Evolutionary conservation across 139 green algal genomes (phyloP).

Genomic region (Ostreobium quekettii): DNA sequence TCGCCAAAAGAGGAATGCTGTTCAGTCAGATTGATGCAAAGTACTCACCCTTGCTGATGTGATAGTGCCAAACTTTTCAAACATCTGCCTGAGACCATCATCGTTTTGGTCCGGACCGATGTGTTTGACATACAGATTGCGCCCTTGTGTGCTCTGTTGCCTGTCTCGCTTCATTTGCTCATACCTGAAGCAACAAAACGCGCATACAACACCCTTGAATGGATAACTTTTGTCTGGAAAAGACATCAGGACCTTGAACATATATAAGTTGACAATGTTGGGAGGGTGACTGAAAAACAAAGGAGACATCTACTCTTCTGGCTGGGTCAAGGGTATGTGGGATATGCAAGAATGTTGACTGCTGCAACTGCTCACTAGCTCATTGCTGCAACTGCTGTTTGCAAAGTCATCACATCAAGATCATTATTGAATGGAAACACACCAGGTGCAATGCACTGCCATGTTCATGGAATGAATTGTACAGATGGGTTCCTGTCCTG

Average conservation of each 20-base stretch:
- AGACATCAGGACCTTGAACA: not conserved
- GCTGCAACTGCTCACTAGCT: too few relatives aligned
- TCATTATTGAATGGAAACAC: too few relatives aligned
- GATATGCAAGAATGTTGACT: too few relatives aligned
- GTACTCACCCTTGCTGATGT: conserved; percentile 62
- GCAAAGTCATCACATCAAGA: too few relatives aligned
- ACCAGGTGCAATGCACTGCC: too few relatives aligned
- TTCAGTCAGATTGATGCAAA: not conserved
- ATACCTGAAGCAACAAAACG: not conserved
- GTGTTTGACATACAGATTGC: conserved; percentile 92
- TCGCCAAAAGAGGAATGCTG: not conserved
- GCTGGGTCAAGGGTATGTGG: too few relatives aligned
- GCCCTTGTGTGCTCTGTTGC: not conserved
- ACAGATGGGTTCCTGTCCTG: too few relatives aligned
- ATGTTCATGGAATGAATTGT: too few relatives aligned
- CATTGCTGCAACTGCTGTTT: too few relatives aligned
- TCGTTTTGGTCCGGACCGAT: conserved; percentile 74
- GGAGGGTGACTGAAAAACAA: not conserved
- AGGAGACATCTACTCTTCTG: too few relatives aligned
- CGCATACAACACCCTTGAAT: not conserved
- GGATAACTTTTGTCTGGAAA: not conserved
- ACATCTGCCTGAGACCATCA: conserved; percentile 44
- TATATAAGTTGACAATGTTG: not conserved
- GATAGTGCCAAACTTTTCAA: conserved; percentile 67
- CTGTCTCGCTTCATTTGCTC: not conserved